These are phyloP conservation scores for Thozetella sp. DNA, from an alignment of 495 filamentous ascomycete species.

Conservation along the genomic window DNA sequence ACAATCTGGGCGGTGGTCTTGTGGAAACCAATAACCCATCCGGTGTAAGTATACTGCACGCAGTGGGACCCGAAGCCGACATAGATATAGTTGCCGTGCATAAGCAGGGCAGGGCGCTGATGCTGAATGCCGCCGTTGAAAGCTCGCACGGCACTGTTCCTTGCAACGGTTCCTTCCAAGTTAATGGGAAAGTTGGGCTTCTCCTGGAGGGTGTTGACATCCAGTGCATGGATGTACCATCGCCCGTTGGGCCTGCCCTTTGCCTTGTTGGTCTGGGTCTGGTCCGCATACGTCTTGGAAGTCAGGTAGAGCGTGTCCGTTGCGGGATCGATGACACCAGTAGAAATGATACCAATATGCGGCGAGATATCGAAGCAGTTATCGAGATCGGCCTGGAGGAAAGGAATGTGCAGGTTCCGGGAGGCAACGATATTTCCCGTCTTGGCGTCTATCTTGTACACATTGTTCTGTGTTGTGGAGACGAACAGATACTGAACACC, in stretches of 20 bases:
- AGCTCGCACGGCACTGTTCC: slow-evolving; percentile 40
- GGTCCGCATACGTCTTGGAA: slow-evolving; percentile 42
- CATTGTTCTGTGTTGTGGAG: slow-evolving; percentile 46
- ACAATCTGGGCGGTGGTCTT: slow-evolving; percentile 40
- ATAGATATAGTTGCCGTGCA: slow-evolving; percentile 37
- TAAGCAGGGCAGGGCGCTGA: slow-evolving; percentile 39
- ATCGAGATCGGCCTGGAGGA: slow-evolving; percentile 38
- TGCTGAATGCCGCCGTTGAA: slow-evolving; percentile 46
- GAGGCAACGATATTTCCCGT: slow-evolving; percentile 40
- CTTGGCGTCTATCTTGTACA: slow-evolving; percentile 44
- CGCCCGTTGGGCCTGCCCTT: slow-evolving; percentile 25
- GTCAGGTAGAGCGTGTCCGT: slow-evolving; percentile 42
- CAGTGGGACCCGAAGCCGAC: slow-evolving; percentile 48
- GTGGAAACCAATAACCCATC: slow-evolving; percentile 46
- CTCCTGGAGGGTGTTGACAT: slow-evolving; percentile 37
- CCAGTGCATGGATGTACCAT: slow-evolving; percentile 42
- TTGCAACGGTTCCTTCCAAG: slow-evolving; percentile 34
- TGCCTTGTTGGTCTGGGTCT: slow-evolving; percentile 12
- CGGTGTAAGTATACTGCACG: slow-evolving; percentile 46
- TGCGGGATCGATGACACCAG: slow-evolving; percentile 49
- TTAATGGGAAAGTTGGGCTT: slow-evolving; percentile 34
- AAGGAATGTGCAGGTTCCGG: slow-evolving; percentile 45
- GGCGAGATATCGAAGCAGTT: slow-evolving; percentile 48
- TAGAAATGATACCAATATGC: slow-evolving; percentile 42
- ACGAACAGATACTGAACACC: slow-evolving; percentile 43